Evolutionary conservation across 371 early-diverging fungal genomes (phyloP).

Genomic region (Syncephalastrum contaminatum): DNA sequence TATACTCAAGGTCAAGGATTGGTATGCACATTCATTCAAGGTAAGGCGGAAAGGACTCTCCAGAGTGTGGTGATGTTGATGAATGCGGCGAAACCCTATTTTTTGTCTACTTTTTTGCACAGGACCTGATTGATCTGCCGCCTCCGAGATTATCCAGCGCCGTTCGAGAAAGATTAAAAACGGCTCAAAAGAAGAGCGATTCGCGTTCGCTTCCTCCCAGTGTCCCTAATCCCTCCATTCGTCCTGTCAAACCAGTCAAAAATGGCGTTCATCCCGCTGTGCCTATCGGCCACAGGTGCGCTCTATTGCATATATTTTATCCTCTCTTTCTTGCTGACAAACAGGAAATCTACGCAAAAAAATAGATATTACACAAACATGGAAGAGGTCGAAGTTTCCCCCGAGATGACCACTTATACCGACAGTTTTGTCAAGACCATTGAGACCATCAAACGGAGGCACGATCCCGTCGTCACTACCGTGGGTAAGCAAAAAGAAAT

Average conservation of each 20-base stretch:
- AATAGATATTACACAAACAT: constrained; percentile 61
- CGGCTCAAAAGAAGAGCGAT: constrained; percentile 13
- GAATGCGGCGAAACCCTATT: neutral
- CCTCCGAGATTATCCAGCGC: constrained; percentile 49
- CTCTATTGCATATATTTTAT: neutral
- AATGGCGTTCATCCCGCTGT: constrained; percentile 19
- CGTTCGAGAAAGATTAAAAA: constrained; percentile 28
- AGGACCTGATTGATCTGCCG: constrained; percentile 75
- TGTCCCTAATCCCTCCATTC: constrained; percentile 65
- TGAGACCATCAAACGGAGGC: constrained; percentile 89
- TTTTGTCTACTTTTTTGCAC: too few relatives aligned
- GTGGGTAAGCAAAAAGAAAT: constrained; percentile 53
- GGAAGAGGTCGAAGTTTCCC: constrained; percentile 61
- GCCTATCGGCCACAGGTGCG: constrained; percentile 34
- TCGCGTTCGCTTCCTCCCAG: constrained; percentile 46
- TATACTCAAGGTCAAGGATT: constrained; percentile 86
- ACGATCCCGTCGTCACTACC: constrained; percentile 93
- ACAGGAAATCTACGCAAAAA: neutral
- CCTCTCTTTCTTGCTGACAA: neutral
- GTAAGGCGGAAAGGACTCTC: constrained; percentile 6
- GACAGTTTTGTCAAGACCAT: constrained; percentile 81
- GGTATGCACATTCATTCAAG: constrained; percentile 89
- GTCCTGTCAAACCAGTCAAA: constrained; percentile 6
- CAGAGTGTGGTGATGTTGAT: neutral
- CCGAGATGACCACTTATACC: constrained; percentile 78